A percentile compares a stretch with the other conserved stretches of the same genome.
These are phyloP conservation scores for Eutrema salsugineum DNA, from an alignment of 441 rosid genomes.

Conservation along the genomic window DNA sequence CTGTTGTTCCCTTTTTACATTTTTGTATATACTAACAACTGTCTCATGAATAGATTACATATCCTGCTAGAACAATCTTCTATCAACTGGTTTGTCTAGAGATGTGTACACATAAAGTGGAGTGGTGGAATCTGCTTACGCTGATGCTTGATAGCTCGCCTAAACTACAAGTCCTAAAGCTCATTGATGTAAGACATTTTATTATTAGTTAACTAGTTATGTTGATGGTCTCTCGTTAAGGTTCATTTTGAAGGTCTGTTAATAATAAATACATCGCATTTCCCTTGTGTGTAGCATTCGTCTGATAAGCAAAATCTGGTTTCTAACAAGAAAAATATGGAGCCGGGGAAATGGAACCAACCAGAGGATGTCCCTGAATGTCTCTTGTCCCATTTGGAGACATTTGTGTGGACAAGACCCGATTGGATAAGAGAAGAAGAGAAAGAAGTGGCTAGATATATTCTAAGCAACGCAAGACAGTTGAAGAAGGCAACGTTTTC, in stretches of 20 bases:
- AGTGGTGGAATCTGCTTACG: slow-evolving; percentile 8
- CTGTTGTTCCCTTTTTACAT: too few species aligned
- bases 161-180: neutral
- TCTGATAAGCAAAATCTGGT: neutral
- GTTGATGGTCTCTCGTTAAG: neutral
- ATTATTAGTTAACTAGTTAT: neutral
- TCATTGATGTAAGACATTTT: neutral
- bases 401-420: neutral
- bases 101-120: neutral
- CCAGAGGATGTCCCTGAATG: neutral
- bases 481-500: neutral
- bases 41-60: neutral
- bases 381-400: neutral
- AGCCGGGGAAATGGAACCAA: neutral
- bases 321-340: neutral
- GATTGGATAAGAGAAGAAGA: neutral
- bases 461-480: neutral
- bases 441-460: neutral
- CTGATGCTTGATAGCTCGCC: neutral
- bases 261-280: neutral
- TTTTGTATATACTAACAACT: too few species aligned
- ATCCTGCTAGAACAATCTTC: slow-evolving; percentile 1
- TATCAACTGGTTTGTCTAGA: neutral
- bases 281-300: neutral
- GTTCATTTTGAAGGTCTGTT: neutral